Evolutionary conservation across 345 rosid genomes (phyloP), one percentile per base, ranked within the genome.

Genomic region (Eucalyptus microcorys): DNA sequence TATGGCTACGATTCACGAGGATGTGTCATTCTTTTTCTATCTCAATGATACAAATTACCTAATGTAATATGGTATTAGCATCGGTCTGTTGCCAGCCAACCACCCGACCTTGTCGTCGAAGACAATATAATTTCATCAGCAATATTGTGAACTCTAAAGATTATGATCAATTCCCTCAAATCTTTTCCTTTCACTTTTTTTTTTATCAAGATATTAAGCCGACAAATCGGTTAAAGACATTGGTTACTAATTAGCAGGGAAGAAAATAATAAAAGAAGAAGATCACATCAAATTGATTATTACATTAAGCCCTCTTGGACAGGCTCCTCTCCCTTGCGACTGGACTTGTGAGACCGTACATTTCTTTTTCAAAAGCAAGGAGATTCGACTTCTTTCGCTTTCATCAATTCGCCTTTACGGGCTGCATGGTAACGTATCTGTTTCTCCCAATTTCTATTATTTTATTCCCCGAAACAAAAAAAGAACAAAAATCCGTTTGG

Each of bases 391-490:
- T 49, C 50, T 49, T 49, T 49, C 17, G 50, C 50, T 49, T 49
- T 49, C 50, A 17, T 49, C 0, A 49, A 0, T 14, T 17, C 50
- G 0, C 50, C 50, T 49, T 49, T 1, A n/a, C n/a, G n/a, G n/a
- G n/a, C n/a, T n/a, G n/a, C n/a, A n/a, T n/a, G n/a, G n/a, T n/a
- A n/a, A n/a, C n/a, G n/a, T n/a, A n/a, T n/a, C n/a, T n/a, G n/a
- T n/a, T n/a, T n/a, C n/a, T n/a, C n/a, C n/a, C n/a, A n/a, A n/a
- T n/a, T n/a, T n/a, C n/a, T n/a, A n/a, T n/a, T n/a, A n/a, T n/a
- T n/a, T n/a, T n/a, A n/a, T n/a, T n/a, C n/a, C n/a, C n/a, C n/a
- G n/a, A n/a, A n/a, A n/a, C n/a, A n/a, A n/a, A n/a, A n/a, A n/a
- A n/a, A n/a, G n/a, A n/a, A n/a, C n/a, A n/a, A n/a, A n/a, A n/a